Evolutionary conservation across 2,329 filamentous ascomycete genomes (phyloP).

Genomic region (Pestalotiopsis sp.): DNA sequence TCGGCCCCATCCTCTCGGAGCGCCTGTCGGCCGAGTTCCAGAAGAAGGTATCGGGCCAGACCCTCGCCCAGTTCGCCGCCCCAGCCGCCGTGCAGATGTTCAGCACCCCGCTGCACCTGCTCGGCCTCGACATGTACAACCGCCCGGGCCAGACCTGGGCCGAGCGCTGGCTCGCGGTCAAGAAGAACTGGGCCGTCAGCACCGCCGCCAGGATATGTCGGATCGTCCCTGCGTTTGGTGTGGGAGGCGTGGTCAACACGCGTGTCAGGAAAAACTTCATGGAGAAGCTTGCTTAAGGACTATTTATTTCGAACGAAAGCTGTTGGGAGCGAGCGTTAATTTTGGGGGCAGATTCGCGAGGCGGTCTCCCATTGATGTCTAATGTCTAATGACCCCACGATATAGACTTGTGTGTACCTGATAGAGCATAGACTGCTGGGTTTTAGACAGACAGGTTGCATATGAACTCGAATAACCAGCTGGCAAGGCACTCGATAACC

Average conservation of each 20-base stretch:
- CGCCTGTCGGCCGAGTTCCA: slow-evolving; percentile 56
- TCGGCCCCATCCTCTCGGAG: slow-evolving; percentile 69
- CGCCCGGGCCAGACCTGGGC: slow-evolving; percentile 50
- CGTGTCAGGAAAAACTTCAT: slow-evolving; percentile 71
- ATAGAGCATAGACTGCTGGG: not conserved
- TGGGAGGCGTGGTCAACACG: slow-evolving; percentile 84
- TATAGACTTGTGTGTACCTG: slow-evolving; percentile 11
- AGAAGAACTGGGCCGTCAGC: slow-evolving; percentile 75
- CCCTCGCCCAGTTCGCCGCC: slow-evolving; percentile 76
- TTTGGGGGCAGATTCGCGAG: not conserved
- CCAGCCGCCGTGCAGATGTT: slow-evolving; percentile 78
- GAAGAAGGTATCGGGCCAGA: slow-evolving; percentile 51
- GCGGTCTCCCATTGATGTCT: slow-evolving; percentile 1
- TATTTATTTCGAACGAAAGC: not conserved
- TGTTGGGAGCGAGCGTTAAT: not conserved
- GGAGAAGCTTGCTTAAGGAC: slow-evolving; percentile 49
- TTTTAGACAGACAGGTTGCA: not conserved
- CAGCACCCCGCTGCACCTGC: slow-evolving; percentile 81
- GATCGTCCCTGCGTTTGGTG: slow-evolving; percentile 86
- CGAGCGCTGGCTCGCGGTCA: slow-evolving; percentile 69
- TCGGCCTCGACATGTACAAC: slow-evolving; percentile 88
- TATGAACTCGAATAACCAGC: not conserved
- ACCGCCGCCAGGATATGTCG: slow-evolving; percentile 76
- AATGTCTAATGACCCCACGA: slow-evolving; percentile 7
- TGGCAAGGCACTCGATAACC: not conserved